Evolutionary conservation across 768 basidiomycete genomes (phyloP), one percentile per base, ranked within the genome.

Genomic region (Crassisporium funariophilum): DNA sequence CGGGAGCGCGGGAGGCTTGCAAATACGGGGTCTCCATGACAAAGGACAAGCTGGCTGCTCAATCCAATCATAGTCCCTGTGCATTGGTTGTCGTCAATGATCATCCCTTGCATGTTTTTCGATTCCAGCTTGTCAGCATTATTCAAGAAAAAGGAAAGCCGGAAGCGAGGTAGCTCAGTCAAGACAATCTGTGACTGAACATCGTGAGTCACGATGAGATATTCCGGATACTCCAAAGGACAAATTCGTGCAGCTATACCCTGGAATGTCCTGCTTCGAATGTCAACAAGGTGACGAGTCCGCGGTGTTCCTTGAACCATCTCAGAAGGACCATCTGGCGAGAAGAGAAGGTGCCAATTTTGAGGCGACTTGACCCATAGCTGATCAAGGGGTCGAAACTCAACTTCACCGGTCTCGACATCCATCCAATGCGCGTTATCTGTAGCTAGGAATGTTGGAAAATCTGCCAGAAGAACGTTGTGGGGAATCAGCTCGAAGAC

Each of bases 61-160:
- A 81, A 53, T 12, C 78, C 79, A 29, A 76, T 66, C 55, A 81
- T 57, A 1, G 75, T 71, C 1, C 75, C 75, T 1, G 59, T 58
- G 1, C 65, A 74, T 47, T 79, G 79, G 25, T 61, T 40, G 2
- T 41, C 1, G 41, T 77, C 74, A n/a, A 78, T 60, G 12, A 72
- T 56, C 65, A 75, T 76, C 16, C 60, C 64, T 10, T 68, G 67
- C 24, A 76, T 60, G 29, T 74, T 74, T 7, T 48, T 60, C 27
- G 70, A 77, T 46, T 73, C 69, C 17, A 79, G 54, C 12, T 58
- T n/a, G n/a, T n/a, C 55, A 2, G 56, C 56, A 1, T 58, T 35
- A 22, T 68, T 62, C 16, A 75, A 23, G 36, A 66, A 68, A 43
- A 80, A 79, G 0, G 66, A 61, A 6, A 79, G 56, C 2, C 60